Base-by-base conservation (phyloP, 2,329 filamentous ascomycete genomes). In the Paraphoma sp. region DNA sequence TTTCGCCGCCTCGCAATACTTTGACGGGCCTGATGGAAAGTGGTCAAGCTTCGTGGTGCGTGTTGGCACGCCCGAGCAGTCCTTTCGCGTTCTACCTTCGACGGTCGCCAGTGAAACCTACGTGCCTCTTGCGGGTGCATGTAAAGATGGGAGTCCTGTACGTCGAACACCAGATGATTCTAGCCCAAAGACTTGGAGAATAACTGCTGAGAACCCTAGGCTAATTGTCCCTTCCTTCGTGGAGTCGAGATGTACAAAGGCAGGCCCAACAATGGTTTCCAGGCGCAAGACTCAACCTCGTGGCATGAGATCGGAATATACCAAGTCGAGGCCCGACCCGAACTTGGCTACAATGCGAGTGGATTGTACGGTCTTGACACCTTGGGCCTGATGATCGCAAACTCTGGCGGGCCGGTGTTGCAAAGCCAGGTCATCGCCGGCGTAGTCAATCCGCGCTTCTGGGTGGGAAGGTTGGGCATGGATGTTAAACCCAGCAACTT, bases 401-500 rank as follows among this genome's bases (percentile, higher is more conserved):
- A 66, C 31, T 62, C 59, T 12, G 63, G 64, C 9, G 65, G 62
- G 1, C 59, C 60, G 4, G 62, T 53, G 3, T 29, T 64, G 3
- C 11, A 40, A 11, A 55, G 49, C 33, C 56, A 63, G 40, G 50
- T 63, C 6, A 45, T 68, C 23, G 62, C 53, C 5, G 58, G 48
- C 7, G 42, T 68, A 12, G 59, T 56, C 7, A 57, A 61, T 14
- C 41, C 53, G 14, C 48, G 54, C 4, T 48, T 67, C 10, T 68
- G 56, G 44, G 50, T 68, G 17, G 65, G 65, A 3, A 47, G 57
- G 30, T 71, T 81, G 33, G 80, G 80, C 3, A 44, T 82, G 59
- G 77, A 79, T 45, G 73, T 78, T 1, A 79, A 80, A 56, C 76
- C 80, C 2, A 78, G 78, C n/a, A 83, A 83, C 59, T 80, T 81